Base-by-base conservation (phyloP, 2,329 filamentous ascomycete species). In the Colletotrichum sp. region DNA sequence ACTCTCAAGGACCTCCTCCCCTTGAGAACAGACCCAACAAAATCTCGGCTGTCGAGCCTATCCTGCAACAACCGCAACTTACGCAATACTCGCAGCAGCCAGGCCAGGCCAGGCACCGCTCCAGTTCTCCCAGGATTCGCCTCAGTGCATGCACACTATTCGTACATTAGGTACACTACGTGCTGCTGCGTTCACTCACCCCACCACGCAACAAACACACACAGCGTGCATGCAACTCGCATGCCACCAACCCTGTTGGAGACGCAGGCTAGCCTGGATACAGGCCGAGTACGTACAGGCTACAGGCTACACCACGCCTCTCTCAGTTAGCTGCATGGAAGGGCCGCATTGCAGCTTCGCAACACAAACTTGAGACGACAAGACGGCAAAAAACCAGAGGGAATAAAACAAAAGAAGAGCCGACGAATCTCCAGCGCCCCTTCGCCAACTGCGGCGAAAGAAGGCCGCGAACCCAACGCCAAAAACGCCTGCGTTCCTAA, bases 341-440 rank as follows among this genome's bases (percentile, higher is more conserved):
- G 60, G 48, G 67, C 67, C 72, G 72, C 67, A 63, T 73, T 69
- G 71, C 65, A 55, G 39, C 71, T 69, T 64, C 72, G 68, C 36
- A 63, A 60, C 66, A 24, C 66, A 59, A 52, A 68, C 61, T 72
- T 75, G 68, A 72, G 72, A 75, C 72, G 72, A 75, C 72, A 26
- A 71, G 67, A 52, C 36, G 39, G 24, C 18, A 18, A 52, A 67
- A 21, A 21, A 12, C 10, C n/a, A 21, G 43, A n/a, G 18, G n/a
- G 43, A 6, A 48, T 4, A 48, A 52, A 7, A 63, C n/a, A 4
- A 36, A 36, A 61, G 43, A 52, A 30, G 28, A 32, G 59, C 32
- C 26, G 59, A 61, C 55, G 36, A 65, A 64, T 61, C 59, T 36
- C 57, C 26, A 55, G 13, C 63, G 24, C 32, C 64, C 28, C 70